Conservation (phyloP, 805 yeast species). For the Wickerhamiella dianesei region DNA sequence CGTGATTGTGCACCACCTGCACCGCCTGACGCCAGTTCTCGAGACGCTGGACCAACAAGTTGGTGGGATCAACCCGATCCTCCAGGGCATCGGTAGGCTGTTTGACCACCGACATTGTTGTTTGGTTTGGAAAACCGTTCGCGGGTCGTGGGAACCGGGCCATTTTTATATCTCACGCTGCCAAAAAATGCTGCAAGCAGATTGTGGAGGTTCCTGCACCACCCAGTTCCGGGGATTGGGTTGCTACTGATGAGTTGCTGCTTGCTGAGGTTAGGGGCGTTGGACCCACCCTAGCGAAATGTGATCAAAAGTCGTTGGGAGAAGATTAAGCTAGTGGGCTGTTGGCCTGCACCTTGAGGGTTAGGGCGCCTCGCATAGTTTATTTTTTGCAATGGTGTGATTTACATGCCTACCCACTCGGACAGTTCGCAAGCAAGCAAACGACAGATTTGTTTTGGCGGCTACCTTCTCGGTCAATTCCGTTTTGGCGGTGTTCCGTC, state of each 20-base stretch:
- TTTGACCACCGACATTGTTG: constrained; percentile 2
- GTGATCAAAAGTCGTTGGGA: neutral
- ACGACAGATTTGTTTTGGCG: neutral
- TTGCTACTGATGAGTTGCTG: neutral
- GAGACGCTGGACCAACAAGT: constrained; percentile 23
- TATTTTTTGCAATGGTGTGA: too few species aligned
- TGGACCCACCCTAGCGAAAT: neutral
- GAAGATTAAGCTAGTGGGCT: too few species aligned
- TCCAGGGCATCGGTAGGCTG: constrained; percentile 7
- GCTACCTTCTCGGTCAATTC: too few species aligned
- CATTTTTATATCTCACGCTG: neutral
- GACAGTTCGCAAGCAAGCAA: neutral
- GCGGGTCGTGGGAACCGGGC: neutral
- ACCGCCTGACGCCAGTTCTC: constrained; percentile 27
- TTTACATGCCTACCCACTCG: too few species aligned
- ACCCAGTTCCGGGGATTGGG: neutral
- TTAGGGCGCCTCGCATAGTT: too few species aligned
- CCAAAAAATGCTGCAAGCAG: neutral
- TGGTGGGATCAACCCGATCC: constrained; percentile 24
- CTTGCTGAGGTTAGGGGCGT: neutral
- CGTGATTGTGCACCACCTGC: constrained; percentile 20
- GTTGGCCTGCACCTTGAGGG: too few species aligned
- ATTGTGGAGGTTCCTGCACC: neutral
- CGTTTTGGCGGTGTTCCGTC: too few species aligned
- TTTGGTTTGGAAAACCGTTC: too few species aligned